These are phyloP conservation scores for Nyssa sinensis DNA, from an alignment of 148 eudicot genomes.

Conservation along the genomic window DNA sequence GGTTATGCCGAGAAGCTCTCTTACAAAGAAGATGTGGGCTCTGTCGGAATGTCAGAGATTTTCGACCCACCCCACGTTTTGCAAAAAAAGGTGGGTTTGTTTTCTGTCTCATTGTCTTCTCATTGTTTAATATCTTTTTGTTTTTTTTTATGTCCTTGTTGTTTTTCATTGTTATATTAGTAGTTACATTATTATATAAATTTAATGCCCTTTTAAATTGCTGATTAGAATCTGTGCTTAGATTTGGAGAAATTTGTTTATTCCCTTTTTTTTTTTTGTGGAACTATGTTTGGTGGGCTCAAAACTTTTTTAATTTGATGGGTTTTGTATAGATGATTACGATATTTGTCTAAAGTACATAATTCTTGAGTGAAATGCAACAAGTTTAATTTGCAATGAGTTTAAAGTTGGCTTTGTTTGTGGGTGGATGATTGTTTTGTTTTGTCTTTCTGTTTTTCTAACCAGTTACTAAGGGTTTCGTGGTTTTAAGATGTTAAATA, in stretches of 20 bases:
- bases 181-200: neutral
- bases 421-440: neutral
- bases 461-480: neutral
- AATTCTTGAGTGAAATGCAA: neutral
- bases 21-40: constrained; percentile 68
- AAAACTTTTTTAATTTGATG: constrained; percentile 20
- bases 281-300: too few species aligned
- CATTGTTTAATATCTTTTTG: neutral
- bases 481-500: too few species aligned
- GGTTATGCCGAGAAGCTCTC: constrained; percentile 87
- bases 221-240: neutral
- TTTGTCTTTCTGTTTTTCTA: too few species aligned
- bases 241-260: constrained; percentile 6
- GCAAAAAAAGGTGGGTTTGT: constrained; percentile 42
- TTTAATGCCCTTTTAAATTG: neutral
- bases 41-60: constrained; percentile 68
- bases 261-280: too few species aligned
- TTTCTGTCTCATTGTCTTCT: constrained; percentile 1
- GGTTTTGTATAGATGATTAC: neutral
- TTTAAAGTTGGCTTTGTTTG: neutral
- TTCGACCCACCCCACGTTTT: constrained; percentile 56
- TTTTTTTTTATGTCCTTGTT: constrained; percentile 2
- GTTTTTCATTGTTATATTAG: neutral
- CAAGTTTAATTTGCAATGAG: neutral
- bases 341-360: neutral